Base-by-base conservation (phyloP, 2,329 filamentous ascomycete genomes). In the Arthrobotrys iridis region DNA sequence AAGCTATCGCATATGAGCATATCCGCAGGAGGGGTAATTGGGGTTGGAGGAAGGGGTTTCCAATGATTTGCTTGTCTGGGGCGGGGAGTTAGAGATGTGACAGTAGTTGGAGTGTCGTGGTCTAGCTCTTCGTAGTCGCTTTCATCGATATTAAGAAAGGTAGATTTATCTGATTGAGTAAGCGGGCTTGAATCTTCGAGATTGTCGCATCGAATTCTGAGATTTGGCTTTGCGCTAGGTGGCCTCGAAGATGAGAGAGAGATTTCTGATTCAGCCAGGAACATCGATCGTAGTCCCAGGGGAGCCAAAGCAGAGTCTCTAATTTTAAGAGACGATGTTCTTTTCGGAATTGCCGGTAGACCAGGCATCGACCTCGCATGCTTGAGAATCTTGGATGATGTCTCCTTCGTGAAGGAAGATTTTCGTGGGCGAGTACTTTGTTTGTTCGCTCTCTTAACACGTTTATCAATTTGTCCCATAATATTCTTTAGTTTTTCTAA, bases 391-490 rank as follows among this genome's bases (percentile, higher is more conserved):
- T 71, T 70, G 7, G 26, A 50, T 1, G 35, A 40, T 37, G 50
- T 55, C 0, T 59, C 52, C n/a, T 52, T 63, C 7, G 67, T 50
- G 6, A 64, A 43, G 18, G 72, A 76, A 6, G 30, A 35, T 33
- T 60, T 76, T 15, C 35, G 62, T 20, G 30, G 15, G 35, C 50
- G 57, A 0, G 40, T 22, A 28, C 20, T 37, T 11, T 20, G 11
- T 13, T 71, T 88, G 83, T 92, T 96, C 43, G 94, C 91, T 80
- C 92, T 88, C 15, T 91, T 93, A 46, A 93, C 93, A 80, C 92
- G 89, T 81, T 89, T 89, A 81, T 96, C 90, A 86, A 97, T 96
- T 81, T 97, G 92, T 13, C 89, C 88, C 63, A 96, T 89, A 78
- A 95, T 91, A 60, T 88, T 89, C 77, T 88, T 89, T 18, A 97